Evolutionary conservation across 1,139 yeast genomes (phyloP).

Genomic region (Protomyces arabidopsidicola): DNA sequence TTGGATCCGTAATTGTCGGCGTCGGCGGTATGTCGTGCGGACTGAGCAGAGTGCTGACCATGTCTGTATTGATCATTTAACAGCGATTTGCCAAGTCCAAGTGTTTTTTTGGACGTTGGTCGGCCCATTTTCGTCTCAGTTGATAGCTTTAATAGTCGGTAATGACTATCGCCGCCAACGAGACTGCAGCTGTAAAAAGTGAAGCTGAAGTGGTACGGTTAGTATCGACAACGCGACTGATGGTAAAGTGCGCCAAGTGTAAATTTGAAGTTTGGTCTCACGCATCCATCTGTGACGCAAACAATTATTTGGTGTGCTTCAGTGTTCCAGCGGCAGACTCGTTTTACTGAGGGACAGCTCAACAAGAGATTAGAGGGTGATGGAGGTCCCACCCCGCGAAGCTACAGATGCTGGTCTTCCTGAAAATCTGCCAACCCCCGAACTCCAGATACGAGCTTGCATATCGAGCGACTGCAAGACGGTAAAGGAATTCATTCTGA

Average conservation of each 20-base stretch:
- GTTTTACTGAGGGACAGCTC: too few species aligned
- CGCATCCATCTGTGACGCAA: neutral
- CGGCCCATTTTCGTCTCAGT: slow-evolving; percentile 11
- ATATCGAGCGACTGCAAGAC: neutral
- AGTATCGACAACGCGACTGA: too few species aligned
- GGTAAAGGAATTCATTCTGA: slow-evolving; percentile 12
- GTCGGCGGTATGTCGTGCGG: slow-evolving; percentile 39
- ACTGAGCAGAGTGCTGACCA: slow-evolving; percentile 7
- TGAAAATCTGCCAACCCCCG: neutral
- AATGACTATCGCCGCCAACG: too few species aligned
- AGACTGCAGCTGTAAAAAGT: too few species aligned
- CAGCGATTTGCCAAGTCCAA: slow-evolving; percentile 31
- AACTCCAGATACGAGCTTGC: neutral
- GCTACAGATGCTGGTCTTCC: too few species aligned
- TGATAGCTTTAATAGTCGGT: neutral
- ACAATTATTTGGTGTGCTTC: neutral
- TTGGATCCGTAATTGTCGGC: slow-evolving; percentile 45
- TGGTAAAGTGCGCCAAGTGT: too few species aligned
- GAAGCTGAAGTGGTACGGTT: too few species aligned
- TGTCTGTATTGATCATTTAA: slow-evolving; percentile 21
- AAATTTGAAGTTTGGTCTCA: neutral
- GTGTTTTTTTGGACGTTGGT: slow-evolving; percentile 26
- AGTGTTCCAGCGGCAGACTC: too few species aligned
- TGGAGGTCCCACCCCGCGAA: too few species aligned
- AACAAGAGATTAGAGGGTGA: too few species aligned